A percentile compares a stretch with the other conserved stretches of the same genome.
Conservation (phyloP, 2,329 filamentous ascomycete genomes). For the Diaporthe longicolla region DNA sequence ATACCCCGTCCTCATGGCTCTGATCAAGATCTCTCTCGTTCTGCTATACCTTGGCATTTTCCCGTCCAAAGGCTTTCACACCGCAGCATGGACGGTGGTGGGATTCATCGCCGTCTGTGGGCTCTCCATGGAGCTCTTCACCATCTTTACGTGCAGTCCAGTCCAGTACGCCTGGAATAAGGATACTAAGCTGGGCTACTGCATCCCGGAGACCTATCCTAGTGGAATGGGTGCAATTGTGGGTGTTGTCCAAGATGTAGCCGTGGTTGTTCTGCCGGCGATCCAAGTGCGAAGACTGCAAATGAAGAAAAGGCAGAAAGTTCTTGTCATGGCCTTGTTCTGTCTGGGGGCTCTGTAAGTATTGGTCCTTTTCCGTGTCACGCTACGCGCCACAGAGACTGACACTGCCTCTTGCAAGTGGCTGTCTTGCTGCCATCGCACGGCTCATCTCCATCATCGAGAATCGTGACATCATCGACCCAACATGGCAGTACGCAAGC, state of each 20-base stretch:
- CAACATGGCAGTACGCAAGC: slow-evolving; percentile 11
- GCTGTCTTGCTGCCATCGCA: slow-evolving; percentile 1
- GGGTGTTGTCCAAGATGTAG: background rate
- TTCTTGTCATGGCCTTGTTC: slow-evolving; percentile 2
- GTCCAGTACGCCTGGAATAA: slow-evolving; percentile 6
- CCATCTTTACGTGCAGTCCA: background rate
- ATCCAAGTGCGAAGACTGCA: slow-evolving; percentile 7
- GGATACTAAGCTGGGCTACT: background rate
- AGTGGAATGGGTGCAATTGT: slow-evolving; percentile 4
- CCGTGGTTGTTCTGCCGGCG: background rate
- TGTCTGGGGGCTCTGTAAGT: slow-evolving; percentile 15
- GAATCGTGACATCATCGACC: slow-evolving; percentile 18
- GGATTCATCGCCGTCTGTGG: slow-evolving; percentile 1
- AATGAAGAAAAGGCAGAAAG: background rate
- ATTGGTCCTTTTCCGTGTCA: no score
- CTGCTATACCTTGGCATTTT: slow-evolving; percentile 1
- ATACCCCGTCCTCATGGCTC: background rate
- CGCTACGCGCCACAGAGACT: background rate
- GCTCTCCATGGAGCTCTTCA: slow-evolving; percentile 2
- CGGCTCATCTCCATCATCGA: slow-evolving; percentile 7
- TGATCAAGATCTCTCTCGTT: background rate
- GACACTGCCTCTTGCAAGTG: background rate
- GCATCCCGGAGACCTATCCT: background rate
- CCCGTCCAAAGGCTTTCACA: background rate
- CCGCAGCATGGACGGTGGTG: background rate